phyloP scores from a whole-genome alignment of 2,329 filamentous ascomycete species.

The Calonectria leucothoes region DNA sequence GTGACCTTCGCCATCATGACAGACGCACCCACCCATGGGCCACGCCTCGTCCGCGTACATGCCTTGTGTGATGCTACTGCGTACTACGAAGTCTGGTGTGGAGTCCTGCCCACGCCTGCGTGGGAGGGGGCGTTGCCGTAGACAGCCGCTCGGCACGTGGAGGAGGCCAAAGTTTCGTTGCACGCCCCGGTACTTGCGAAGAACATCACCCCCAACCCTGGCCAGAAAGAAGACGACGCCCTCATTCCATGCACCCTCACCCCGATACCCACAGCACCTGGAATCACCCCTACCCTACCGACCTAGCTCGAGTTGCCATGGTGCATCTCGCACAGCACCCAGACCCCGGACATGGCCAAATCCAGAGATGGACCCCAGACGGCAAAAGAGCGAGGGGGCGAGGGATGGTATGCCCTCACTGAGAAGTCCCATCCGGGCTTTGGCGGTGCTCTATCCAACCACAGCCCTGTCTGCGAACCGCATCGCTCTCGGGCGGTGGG shows the following conservation, averaged over 20 bases:
- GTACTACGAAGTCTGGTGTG: background rate
- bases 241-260: background rate
- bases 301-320: background rate
- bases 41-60: background rate
- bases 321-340: background rate
- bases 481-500: background rate
- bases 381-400: slow-evolving; percentile 1
- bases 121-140: slow-evolving; percentile 13
- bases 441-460: background rate
- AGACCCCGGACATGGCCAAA: slow-evolving; percentile 14
- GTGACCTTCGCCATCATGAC: background rate
- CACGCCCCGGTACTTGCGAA: slow-evolving; percentile 3
- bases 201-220: background rate
- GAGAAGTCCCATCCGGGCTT: slow-evolving; percentile 10
- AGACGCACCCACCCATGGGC: background rate
- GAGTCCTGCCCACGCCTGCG: background rate
- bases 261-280: background rate
- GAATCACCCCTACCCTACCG: background rate
- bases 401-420: background rate
- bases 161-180: background rate
- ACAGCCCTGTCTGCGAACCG: slow-evolving; percentile 3
- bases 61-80: background rate
- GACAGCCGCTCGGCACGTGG: background rate
- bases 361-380: slow-evolving; percentile 14
- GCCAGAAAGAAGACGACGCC: background rate